These are phyloP conservation scores for Pseudogymnoascus sp. DNA, from an alignment of 2,329 filamentous ascomycete species.

Conservation along the genomic window DNA sequence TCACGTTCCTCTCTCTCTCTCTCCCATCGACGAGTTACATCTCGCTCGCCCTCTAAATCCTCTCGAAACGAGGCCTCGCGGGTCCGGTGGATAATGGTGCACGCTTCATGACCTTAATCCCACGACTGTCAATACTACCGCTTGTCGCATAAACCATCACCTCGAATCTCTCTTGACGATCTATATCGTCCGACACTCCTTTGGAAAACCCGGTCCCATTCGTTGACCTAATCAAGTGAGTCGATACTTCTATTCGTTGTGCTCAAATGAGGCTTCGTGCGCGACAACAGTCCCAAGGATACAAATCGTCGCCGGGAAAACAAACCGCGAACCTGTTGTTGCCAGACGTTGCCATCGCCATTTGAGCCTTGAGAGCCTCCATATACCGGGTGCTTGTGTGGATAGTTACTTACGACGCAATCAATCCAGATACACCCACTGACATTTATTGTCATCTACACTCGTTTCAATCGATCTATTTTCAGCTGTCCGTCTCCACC, in stretches of 20 bases:
- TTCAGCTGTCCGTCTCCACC: conserved; percentile 20
- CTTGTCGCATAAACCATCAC: not conserved
- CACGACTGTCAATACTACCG: not conserved
- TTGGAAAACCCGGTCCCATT: conserved; percentile 22
- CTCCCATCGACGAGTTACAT: not conserved
- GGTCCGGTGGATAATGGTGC: conserved; percentile 4
- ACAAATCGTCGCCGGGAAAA: not conserved
- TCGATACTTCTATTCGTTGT: conserved; percentile 15
- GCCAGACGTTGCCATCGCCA: not conserved
- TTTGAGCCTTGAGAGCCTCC: not conserved
- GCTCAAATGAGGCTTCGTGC: conserved; percentile 8
- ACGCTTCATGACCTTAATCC: conserved; percentile 4
- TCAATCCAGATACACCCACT: conserved; percentile 21
- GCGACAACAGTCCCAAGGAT: not conserved
- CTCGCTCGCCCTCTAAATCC: not conserved
- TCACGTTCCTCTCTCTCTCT: not conserved
- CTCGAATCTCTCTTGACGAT: not conserved
- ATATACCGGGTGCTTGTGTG: not conserved
- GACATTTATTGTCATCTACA: conserved; percentile 51
- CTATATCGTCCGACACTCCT: conserved; percentile 26
- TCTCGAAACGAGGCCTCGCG: not conserved
- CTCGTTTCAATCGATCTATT: conserved; percentile 39
- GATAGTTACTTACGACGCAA: conserved; percentile 17
- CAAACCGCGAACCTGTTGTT: not conserved
- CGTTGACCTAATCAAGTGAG: conserved; percentile 27